Evolutionary conservation across 1,284 basidiomycete species (phyloP).

Genomic region (Sanghuangporus sanghuang): DNA sequence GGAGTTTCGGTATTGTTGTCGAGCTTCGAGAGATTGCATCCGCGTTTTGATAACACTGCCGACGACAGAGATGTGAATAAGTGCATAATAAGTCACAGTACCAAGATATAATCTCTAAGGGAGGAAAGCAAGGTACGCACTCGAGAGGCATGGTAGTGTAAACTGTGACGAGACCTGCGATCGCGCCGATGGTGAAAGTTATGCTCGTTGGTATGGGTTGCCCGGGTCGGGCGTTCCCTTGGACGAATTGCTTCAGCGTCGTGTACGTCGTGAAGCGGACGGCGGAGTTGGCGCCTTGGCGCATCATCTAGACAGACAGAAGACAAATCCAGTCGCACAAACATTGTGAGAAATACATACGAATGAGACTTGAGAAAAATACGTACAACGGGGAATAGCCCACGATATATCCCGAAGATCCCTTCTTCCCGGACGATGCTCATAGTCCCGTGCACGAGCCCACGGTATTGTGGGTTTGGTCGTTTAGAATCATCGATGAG

Average conservation of each 20-base stretch:
- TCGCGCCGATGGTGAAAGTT: constrained; percentile 92
- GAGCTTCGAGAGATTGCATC: constrained; percentile 91
- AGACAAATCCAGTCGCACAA: neutral
- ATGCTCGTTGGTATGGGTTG: constrained; percentile 82
- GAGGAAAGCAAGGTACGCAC: constrained; percentile 32
- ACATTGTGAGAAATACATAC: neutral
- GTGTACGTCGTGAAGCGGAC: constrained; percentile 96
- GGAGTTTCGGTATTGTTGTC: constrained; percentile 82
- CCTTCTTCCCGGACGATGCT: constrained; percentile 87
- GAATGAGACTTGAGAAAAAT: neutral
- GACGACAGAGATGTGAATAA: neutral
- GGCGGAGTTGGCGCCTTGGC: constrained; percentile 96
- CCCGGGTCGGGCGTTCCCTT: constrained; percentile 79
- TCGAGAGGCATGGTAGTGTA: constrained; percentile 94
- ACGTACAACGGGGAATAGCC: constrained; percentile 88
- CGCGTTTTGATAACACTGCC: constrained; percentile 92
- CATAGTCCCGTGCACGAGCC: constrained; percentile 83
- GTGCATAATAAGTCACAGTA: neutral
- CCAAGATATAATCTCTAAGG: neutral
- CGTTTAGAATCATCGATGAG: constrained; percentile 93
- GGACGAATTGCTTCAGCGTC: constrained; percentile 88
- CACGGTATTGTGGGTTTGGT: constrained; percentile 78
- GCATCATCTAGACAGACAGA: constrained; percentile 71
- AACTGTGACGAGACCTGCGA: constrained; percentile 93
- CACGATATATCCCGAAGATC: constrained; percentile 79